Base-by-base conservation (phyloP, 164 flowering plant species). In the Stephania cephalantha region DNA sequence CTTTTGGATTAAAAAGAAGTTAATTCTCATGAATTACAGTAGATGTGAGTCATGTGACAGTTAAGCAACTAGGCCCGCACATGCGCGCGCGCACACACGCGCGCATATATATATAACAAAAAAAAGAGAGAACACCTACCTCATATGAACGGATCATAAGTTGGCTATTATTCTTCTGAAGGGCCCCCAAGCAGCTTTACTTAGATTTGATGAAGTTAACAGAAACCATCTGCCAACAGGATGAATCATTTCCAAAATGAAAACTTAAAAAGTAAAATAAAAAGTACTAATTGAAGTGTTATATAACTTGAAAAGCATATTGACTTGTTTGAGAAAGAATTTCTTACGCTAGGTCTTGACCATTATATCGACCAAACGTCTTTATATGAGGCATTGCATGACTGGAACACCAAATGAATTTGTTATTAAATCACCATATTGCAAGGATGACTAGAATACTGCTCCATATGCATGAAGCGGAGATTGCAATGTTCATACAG, bases 121-220 rank as follows among this genome's bases (percentile, higher is more conserved):
- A 6, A 13, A 4, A 58, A 13, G n/a, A 13, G 65, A 58, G 6
- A 58, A 58, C 75, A 95, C 99, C 98, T 95, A 95, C 99, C 98
- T 95, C 99, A 81, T 95, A 95, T 45, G 99, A 96, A 31, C 98
- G 97, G 68, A 96, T 96, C 98, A 96, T 96, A 71, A 96, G 81
- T 82, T 96, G 98, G 78, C 97, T 84, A 79, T 87, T 90, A 69
- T 92, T 94, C 83, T 96, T 96, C 81, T 96, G 98, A 10, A 96
- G 92, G 48, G 98, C 95, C 99, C 99, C 99, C 99, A 94, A 75
- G 99, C 99, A 75, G 99, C 99, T 87, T 96, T 94, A 83, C 99
- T 96, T 67, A 94, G 97, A 82, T 96, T 96, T 78, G 99, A 75
- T 68, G 98, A 96, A 72, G 98, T 96, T 48, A 96, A 86, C 82